Evolutionary conservation across 2,329 filamentous ascomycete genomes (phyloP).

Genomic region (Colletotrichum tropicale): DNA sequence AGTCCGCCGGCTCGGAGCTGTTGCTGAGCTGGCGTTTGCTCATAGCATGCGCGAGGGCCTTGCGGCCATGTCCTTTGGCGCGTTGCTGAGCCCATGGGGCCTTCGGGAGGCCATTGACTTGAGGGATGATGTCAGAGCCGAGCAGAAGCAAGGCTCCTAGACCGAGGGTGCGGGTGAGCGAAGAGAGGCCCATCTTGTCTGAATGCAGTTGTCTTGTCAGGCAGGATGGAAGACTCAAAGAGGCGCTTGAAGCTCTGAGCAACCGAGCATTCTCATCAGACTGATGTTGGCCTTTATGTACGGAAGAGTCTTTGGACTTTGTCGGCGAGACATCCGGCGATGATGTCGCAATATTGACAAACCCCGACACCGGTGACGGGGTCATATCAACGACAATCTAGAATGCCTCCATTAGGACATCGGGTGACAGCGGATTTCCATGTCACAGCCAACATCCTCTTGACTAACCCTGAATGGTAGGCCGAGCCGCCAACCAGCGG

Average conservation of each 20-base stretch:
- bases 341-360: not conserved
- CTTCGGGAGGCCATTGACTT: not conserved
- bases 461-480: not conserved
- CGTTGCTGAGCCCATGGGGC: constrained; percentile 12
- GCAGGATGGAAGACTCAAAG: not conserved
- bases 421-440: not conserved
- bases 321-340: not conserved
- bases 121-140: not conserved
- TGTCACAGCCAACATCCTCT: not conserved
- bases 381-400: not conserved
- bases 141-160: constrained; percentile 2
- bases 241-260: not conserved
- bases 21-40: constrained; percentile 6
- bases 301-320: accelerated
- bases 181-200: not conserved
- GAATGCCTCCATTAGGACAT: not conserved
- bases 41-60: not conserved
- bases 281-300: not conserved
- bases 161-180: not conserved
- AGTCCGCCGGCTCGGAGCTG: not conserved
- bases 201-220: not conserved
- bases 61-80: constrained; percentile 8
- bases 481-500: not conserved
- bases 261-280: no score
- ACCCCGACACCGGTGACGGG: not conserved